These are phyloP conservation scores for Fusarium sp. DNA, from an alignment of 2,329 filamentous ascomycete species.

Conservation along the genomic window DNA sequence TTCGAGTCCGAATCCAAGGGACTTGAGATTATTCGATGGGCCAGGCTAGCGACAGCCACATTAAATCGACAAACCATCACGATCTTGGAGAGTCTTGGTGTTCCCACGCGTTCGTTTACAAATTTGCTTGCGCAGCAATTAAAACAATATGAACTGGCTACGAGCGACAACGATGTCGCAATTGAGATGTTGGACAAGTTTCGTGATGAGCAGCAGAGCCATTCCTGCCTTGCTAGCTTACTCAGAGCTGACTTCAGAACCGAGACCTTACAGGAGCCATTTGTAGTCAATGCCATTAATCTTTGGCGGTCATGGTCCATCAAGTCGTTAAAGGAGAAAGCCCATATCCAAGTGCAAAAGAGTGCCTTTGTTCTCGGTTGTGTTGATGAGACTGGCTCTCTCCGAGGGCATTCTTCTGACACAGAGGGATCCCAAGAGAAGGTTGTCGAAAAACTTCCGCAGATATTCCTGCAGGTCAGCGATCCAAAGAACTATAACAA, in stretches of 20 bases:
- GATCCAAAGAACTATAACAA: constrained; percentile 62
- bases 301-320: constrained; percentile 92
- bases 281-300: constrained; percentile 79
- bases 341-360: constrained; percentile 81
- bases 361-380: constrained; percentile 91
- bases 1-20: constrained; percentile 77
- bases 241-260: constrained; percentile 83
- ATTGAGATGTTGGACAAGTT: constrained; percentile 75
- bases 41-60: constrained; percentile 78
- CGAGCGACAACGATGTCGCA: constrained; percentile 73
- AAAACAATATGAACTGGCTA: constrained; percentile 73
- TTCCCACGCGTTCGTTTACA: constrained; percentile 74
- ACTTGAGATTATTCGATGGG: constrained; percentile 87
- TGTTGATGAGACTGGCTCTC: constrained; percentile 81
- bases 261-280: constrained; percentile 73
- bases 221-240: constrained; percentile 78
- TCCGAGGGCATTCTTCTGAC: constrained; percentile 76
- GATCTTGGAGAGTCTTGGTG: constrained; percentile 82
- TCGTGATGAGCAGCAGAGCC: constrained; percentile 87
- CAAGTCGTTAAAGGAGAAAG: constrained; percentile 92
- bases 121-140: constrained; percentile 76
- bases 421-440: constrained; percentile 55
- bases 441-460: constrained; percentile 70
- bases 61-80: constrained; percentile 92
- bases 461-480: constrained; percentile 90